phyloP scores from a whole-genome alignment of 257 asterid genomes.

The Osmanthus fragrans region DNA sequence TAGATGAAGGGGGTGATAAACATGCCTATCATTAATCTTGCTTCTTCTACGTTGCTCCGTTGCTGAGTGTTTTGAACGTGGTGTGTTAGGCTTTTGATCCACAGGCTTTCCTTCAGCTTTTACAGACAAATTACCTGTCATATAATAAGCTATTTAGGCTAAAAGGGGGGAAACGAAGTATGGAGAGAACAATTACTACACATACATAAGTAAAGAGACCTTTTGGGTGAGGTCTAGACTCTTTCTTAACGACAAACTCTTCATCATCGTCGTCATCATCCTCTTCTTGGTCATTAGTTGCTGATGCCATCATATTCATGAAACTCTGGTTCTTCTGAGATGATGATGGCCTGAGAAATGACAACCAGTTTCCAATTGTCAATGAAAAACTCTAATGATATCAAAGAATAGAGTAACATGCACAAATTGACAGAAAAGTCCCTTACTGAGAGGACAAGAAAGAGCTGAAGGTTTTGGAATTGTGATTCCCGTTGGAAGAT shows the following conservation, averaged over 20 bases:
- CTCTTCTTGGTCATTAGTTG: constrained; percentile 69
- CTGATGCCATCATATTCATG: constrained; percentile 73
- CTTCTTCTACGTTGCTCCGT: constrained; percentile 99
- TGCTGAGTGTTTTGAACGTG: constrained; percentile 98
- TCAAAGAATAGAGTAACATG: not conserved
- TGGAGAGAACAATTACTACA: constrained; percentile 3
- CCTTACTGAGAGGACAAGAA: constrained; percentile 81
- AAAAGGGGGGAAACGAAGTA: constrained; percentile 1
- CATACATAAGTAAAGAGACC: constrained; percentile 41
- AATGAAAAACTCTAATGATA: not conserved
- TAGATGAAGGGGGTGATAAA: constrained; percentile 10
- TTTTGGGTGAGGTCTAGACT: constrained; percentile 58
- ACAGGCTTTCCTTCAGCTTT: constrained; percentile 63
- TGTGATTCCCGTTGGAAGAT: constrained; percentile 52
- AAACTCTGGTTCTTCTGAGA: constrained; percentile 71
- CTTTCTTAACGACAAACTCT: constrained; percentile 68
- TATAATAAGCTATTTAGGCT: constrained; percentile 12
- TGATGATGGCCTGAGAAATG: constrained; percentile 58
- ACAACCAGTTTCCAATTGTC: too few relatives aligned
- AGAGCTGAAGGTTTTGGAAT: constrained; percentile 54
- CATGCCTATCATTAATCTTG: constrained; percentile 97
- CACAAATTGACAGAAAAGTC: constrained; percentile 25
- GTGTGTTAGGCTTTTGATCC: constrained; percentile 85
- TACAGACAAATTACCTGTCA: constrained; percentile 58
- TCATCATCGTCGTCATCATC: constrained; percentile 82